Evolutionary conservation across 208 protist species (phyloP).

Genomic region (Acanthamoeba castellanii): DNA sequence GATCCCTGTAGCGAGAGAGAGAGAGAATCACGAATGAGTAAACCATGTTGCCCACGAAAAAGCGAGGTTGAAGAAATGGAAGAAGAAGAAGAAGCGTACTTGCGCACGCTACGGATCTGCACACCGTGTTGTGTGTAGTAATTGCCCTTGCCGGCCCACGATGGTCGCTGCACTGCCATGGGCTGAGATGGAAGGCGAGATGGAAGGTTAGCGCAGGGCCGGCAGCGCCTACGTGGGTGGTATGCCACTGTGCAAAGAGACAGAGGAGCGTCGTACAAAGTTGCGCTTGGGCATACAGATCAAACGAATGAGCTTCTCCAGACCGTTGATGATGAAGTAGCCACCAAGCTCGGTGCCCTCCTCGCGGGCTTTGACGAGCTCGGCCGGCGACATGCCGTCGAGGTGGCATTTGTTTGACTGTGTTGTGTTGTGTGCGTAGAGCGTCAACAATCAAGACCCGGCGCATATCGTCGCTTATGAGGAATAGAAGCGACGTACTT

Average conservation of each 20-base stretch:
- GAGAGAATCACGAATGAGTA: neutral
- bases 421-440: neutral
- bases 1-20: conserved; percentile 87
- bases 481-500: conserved; percentile 22
- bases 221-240: neutral
- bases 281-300: conserved; percentile 97
- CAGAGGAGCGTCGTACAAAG: conserved; percentile 83
- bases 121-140: conserved; percentile 97
- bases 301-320: conserved; percentile 98
- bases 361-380: conserved; percentile 85
- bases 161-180: conserved; percentile 93
- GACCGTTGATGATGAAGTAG: conserved; percentile 99
- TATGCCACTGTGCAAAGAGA: neutral
- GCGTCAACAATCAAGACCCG: neutral
- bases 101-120: conserved; percentile 94
- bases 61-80: no score
- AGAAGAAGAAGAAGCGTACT: neutral
- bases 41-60: no score
- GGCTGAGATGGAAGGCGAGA: conserved; percentile 62
- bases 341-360: conserved; percentile 94
- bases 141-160: conserved; percentile 94
- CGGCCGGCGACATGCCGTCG: conserved; percentile 69
- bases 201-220: neutral
- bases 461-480: neutral
- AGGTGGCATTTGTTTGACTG: conserved; percentile 89